phyloP scores from a whole-genome alignment of 2,329 filamentous ascomycete genomes.

The Shiraia bambusicola region DNA sequence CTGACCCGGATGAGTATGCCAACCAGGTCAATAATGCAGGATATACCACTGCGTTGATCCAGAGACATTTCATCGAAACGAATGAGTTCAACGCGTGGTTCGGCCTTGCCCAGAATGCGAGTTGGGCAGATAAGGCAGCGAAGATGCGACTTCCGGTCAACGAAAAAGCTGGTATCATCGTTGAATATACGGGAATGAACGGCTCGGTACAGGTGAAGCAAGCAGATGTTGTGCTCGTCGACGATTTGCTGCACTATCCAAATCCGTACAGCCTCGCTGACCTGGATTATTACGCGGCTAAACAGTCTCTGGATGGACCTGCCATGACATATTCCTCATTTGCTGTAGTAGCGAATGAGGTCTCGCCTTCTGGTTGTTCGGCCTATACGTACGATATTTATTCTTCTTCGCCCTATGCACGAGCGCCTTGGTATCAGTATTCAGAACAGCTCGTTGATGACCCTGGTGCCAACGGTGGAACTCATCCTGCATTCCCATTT shows the following conservation, averaged over 20 bases:
- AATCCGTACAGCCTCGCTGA: slow-evolving; percentile 59
- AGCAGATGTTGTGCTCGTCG: slow-evolving; percentile 68
- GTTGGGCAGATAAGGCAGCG: slow-evolving; percentile 58
- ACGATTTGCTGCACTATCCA: slow-evolving; percentile 64
- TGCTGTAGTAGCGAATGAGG: slow-evolving; percentile 64
- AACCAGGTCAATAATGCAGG: slow-evolving; percentile 68
- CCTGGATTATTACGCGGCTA: slow-evolving; percentile 69
- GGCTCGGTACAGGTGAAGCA: slow-evolving; percentile 68
- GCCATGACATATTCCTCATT: slow-evolving; percentile 75
- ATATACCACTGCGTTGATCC: slow-evolving; percentile 66
- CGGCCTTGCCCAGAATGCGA: slow-evolving; percentile 57
- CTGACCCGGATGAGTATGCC: slow-evolving; percentile 72
- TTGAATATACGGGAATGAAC: slow-evolving; percentile 68
- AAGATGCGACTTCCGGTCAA: slow-evolving; percentile 60
- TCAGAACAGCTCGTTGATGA: slow-evolving; percentile 69
- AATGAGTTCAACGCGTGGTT: slow-evolving; percentile 61
- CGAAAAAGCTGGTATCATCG: slow-evolving; percentile 58
- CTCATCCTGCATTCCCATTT: slow-evolving; percentile 70
- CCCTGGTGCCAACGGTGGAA: slow-evolving; percentile 61
- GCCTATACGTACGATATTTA: slow-evolving; percentile 68
- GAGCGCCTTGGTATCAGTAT: slow-evolving; percentile 69
- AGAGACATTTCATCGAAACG: slow-evolving; percentile 56
- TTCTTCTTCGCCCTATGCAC: slow-evolving; percentile 63
- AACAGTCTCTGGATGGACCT: slow-evolving; percentile 67
- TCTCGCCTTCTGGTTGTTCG: slow-evolving; percentile 67